Conservation (phyloP, 768 basidiomycete species). For the Russula earlei region DNA sequence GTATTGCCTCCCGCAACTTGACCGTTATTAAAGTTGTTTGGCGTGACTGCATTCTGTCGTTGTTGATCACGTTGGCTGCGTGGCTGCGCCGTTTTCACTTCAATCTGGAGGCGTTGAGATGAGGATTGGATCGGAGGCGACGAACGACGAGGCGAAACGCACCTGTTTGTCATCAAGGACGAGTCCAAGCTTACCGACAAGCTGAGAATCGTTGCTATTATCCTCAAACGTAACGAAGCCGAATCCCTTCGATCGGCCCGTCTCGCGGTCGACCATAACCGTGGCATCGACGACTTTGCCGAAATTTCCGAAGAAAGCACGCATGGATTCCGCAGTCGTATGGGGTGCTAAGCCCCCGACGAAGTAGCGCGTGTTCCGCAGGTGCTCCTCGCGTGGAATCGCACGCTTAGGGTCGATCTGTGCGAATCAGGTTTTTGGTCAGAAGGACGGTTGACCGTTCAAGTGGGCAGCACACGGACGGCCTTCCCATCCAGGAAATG, state of each 20-base stretch:
- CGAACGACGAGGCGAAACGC: slow-evolving; percentile 22
- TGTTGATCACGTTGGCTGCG: slow-evolving; percentile 69
- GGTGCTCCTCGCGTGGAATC: slow-evolving; percentile 92
- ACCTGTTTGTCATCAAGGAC: slow-evolving; percentile 80
- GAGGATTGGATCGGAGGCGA: background rate
- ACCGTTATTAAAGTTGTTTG: slow-evolving; percentile 20
- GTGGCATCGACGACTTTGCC: slow-evolving; percentile 96
- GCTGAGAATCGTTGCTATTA: slow-evolving; percentile 80
- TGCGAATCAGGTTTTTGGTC: slow-evolving; percentile 6
- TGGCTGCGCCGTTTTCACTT: slow-evolving; percentile 94
- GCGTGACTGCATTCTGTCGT: slow-evolving; percentile 23
- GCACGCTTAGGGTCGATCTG: slow-evolving; percentile 99
- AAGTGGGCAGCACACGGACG: slow-evolving; percentile 42
- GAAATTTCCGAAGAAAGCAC: slow-evolving; percentile 86
- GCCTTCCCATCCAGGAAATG: slow-evolving; percentile 96
- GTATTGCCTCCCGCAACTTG: slow-evolving; percentile 22
- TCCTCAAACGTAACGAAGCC: slow-evolving; percentile 96
- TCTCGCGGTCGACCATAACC: slow-evolving; percentile 97
- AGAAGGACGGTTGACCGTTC: background rate
- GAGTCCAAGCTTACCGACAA: slow-evolving; percentile 87
- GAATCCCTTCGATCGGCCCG: slow-evolving; percentile 91
- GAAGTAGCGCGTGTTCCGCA: slow-evolving; percentile 88
- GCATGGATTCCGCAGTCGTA: slow-evolving; percentile 91
- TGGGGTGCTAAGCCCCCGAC: slow-evolving; percentile 89
- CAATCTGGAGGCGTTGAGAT: slow-evolving; percentile 50